These are phyloP conservation scores for Phytophthora fragariae DNA, from an alignment of 352 stramenopile genomes.

Conservation along the genomic window DNA sequence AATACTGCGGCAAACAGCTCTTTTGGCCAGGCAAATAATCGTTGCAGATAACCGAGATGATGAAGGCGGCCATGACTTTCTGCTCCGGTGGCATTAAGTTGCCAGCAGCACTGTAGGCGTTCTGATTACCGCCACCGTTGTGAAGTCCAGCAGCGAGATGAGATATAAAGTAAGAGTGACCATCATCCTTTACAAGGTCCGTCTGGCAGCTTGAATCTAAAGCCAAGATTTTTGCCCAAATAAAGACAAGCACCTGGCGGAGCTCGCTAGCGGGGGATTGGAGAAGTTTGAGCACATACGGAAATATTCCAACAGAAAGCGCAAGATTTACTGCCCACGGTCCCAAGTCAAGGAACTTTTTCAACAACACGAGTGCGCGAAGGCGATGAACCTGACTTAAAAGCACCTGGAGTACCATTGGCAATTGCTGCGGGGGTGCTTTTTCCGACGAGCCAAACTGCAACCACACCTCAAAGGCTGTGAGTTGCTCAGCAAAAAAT, in stretches of 20 bases:
- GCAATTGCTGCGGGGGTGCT: conserved; percentile 96
- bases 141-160: conserved; percentile 87
- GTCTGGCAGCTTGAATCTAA: conserved; percentile 96
- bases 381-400: conserved; percentile 97
- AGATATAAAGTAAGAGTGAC: conserved; percentile 96
- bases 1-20: conserved; percentile 92
- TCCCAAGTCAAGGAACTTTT: conserved; percentile 96
- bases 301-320: conserved; percentile 98
- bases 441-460: conserved; percentile 93
- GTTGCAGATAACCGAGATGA: conserved; percentile 95
- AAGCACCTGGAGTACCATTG: conserved; percentile 98
- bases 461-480: conserved; percentile 99
- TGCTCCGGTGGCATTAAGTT: conserved; percentile 88
- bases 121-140: conserved; percentile 40
- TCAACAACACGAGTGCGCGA: conserved; percentile 95
- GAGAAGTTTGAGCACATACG: conserved; percentile 98
- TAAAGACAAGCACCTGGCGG: conserved; percentile 94
- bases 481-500: conserved; percentile 99
- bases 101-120: conserved; percentile 31
- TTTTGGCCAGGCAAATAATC: conserved; percentile 93
- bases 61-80: conserved; percentile 96
- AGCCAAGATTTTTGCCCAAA: conserved; percentile 95
- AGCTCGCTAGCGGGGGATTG: conserved; percentile 96
- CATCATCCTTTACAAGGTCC: conserved; percentile 97
- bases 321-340: conserved; percentile 91